Evolutionary conservation across 2,329 filamentous ascomycete species (phyloP).

Genomic region (Sclerotinia nivalis): DNA sequence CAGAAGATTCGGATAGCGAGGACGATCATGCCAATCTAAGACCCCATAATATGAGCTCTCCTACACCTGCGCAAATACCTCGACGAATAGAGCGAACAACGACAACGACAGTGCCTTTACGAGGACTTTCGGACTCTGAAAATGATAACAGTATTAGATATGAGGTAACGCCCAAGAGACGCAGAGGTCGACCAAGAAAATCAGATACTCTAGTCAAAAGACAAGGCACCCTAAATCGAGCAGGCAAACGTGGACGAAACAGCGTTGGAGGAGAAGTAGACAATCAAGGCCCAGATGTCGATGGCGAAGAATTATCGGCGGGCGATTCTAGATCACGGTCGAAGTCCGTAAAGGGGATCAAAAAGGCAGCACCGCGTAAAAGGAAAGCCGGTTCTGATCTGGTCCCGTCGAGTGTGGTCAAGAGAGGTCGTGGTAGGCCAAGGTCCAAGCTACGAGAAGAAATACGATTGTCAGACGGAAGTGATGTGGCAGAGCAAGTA

Average conservation of each 20-base stretch:
- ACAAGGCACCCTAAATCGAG: conserved; percentile 33
- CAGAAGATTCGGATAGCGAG: conserved; percentile 36
- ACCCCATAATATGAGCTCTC: conserved; percentile 28
- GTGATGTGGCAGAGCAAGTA: conserved; percentile 31
- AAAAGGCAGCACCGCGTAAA: conserved; percentile 29
- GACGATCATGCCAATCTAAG: conserved; percentile 30
- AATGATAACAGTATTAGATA: conserved; percentile 30
- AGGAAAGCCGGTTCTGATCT: conserved; percentile 17
- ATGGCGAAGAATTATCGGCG: conserved; percentile 31
- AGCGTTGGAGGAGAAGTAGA: conserved; percentile 38
- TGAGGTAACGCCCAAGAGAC: conserved; percentile 44
- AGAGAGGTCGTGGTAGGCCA: conserved; percentile 23
- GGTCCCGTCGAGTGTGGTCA: conserved; percentile 16
- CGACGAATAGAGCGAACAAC: conserved; percentile 37
- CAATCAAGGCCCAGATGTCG: conserved; percentile 32
- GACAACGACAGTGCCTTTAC: conserved; percentile 40
- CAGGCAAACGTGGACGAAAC: conserved; percentile 32
- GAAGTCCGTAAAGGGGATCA: conserved; percentile 33
- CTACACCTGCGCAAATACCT: conserved; percentile 29
- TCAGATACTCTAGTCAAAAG: conserved; percentile 43
- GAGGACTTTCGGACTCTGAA: conserved; percentile 41
- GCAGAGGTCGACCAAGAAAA: conserved; percentile 47
- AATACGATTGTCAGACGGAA: conserved; percentile 29
- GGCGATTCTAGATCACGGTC: conserved; percentile 37
- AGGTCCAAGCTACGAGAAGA: conserved; percentile 21